These are phyloP conservation scores for Pseudomassariella vexata DNA, from an alignment of 2,329 filamentous ascomycete genomes.

Conservation along the genomic window DNA sequence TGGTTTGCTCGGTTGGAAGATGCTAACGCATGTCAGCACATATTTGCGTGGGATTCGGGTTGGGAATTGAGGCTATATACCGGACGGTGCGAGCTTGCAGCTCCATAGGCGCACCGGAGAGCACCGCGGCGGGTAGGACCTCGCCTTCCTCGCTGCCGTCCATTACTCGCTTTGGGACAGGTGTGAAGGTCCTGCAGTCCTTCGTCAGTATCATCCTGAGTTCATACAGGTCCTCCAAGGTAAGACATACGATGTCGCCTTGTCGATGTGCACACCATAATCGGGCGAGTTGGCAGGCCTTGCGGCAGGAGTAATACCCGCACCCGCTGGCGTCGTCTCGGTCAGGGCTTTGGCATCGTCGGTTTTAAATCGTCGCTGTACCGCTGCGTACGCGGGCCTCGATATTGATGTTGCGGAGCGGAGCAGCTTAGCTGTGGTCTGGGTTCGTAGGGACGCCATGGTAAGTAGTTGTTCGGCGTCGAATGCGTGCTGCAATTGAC, in stretches of 20 bases:
- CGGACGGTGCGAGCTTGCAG: constrained; percentile 90
- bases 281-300: constrained; percentile 64
- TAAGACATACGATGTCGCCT: constrained; percentile 75
- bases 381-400: constrained; percentile 30
- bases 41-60: constrained; percentile 1
- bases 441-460: constrained; percentile 64
- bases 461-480: too few species aligned
- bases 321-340: constrained; percentile 25
- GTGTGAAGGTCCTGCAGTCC: constrained; percentile 87
- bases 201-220: too few species aligned
- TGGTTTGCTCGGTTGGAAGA: constrained; percentile 87
- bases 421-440: constrained; percentile 46
- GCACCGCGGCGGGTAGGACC: constrained; percentile 71
- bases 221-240: not conserved
- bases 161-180: constrained; percentile 82
- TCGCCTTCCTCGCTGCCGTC: constrained; percentile 80
- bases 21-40: constrained; percentile 47
- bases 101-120: constrained; percentile 90
- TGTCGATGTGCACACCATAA: constrained; percentile 76
- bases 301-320: constrained; percentile 23
- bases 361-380: constrained; percentile 47
- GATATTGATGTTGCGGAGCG: constrained; percentile 31
- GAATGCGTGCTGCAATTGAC: too few species aligned
- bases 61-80: constrained; percentile 39
- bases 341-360: constrained; percentile 33